phyloP scores from a whole-genome alignment of 805 yeast species.

The Cyberlindnera xylosilytica region DNA sequence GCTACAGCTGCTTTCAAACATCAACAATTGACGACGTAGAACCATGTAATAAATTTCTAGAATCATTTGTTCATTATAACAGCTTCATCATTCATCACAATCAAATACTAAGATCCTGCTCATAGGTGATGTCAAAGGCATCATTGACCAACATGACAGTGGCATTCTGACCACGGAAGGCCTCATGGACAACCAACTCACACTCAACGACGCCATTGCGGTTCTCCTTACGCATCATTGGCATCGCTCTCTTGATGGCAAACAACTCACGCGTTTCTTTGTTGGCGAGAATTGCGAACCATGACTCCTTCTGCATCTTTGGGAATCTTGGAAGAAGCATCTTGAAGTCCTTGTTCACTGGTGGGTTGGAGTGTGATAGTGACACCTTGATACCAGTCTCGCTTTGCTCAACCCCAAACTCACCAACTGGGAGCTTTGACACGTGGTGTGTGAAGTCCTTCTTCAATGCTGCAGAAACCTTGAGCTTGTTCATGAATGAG shows the following conservation, averaged over 20 bases:
- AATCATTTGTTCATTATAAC: no score
- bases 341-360: conserved; percentile 53
- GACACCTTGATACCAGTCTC: conserved; percentile 38
- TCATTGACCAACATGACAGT: conserved; percentile 58
- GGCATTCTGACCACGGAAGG: conserved; percentile 43
- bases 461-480: conserved; percentile 38
- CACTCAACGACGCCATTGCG: conserved; percentile 34
- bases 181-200: conserved; percentile 47
- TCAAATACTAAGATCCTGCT: conserved; percentile 23
- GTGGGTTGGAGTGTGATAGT: conserved; percentile 50
- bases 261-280: conserved; percentile 49
- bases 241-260: conserved; percentile 74
- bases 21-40: no score
- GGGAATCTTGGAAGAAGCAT: conserved; percentile 81
- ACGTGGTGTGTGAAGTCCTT: conserved; percentile 53
- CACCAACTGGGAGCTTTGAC: conserved; percentile 61
- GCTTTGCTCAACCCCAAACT: conserved; percentile 38
- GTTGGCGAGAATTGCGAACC: conserved; percentile 74
- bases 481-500: conserved; percentile 31
- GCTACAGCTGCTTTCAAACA: no score
- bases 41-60: no score
- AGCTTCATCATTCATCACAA: no score
- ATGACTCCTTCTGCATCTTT: conserved; percentile 86
- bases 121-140: conserved; percentile 56
- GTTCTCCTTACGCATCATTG: conserved; percentile 33